Evolutionary conservation across 2,329 filamentous ascomycete genomes (phyloP).

Genomic region (Plectosphaerella cucumerina): DNA sequence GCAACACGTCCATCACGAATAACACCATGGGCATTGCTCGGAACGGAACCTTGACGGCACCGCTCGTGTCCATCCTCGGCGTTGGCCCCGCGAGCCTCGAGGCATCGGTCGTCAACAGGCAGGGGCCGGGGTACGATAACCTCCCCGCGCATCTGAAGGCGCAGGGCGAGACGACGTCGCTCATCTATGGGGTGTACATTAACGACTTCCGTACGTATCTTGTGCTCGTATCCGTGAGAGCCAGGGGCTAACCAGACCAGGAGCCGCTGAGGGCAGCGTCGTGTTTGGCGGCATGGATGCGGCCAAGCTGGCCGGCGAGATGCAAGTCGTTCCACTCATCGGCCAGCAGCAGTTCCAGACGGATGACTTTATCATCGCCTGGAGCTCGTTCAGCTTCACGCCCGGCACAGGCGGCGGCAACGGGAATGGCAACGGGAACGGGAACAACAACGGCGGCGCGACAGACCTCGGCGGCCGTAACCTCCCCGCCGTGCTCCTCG

Average conservation of each 20-base stretch:
- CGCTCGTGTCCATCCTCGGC: constrained; percentile 2
- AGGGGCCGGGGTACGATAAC: background rate
- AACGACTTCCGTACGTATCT: background rate
- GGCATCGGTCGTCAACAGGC: background rate
- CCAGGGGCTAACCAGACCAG: background rate
- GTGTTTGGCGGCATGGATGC: constrained; percentile 8
- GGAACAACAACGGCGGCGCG: background rate
- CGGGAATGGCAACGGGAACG: too few relatives aligned
- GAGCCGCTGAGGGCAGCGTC: constrained; percentile 2
- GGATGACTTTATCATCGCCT: background rate
- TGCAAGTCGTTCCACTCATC: constrained; percentile 1
- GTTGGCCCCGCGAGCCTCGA: background rate
- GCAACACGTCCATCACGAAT: background rate
- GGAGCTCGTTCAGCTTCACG: background rate
- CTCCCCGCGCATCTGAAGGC: constrained; percentile 5
- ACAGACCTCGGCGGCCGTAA: background rate
- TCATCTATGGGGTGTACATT: constrained; percentile 1
- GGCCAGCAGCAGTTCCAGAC: background rate
- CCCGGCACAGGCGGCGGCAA: background rate
- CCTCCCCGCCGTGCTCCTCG: background rate
- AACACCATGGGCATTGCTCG: constrained; percentile 1
- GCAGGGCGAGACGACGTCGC: background rate
- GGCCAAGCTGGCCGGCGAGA: constrained; percentile 5
- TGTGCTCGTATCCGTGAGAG: too few relatives aligned
- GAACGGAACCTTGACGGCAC: constrained; percentile 1